A percentile compares a stretch with the other conserved stretches of the same genome.
These are phyloP conservation scores for Stachybotrys echinatus DNA, from an alignment of 2,329 filamentous ascomycete species.

Conservation along the genomic window DNA sequence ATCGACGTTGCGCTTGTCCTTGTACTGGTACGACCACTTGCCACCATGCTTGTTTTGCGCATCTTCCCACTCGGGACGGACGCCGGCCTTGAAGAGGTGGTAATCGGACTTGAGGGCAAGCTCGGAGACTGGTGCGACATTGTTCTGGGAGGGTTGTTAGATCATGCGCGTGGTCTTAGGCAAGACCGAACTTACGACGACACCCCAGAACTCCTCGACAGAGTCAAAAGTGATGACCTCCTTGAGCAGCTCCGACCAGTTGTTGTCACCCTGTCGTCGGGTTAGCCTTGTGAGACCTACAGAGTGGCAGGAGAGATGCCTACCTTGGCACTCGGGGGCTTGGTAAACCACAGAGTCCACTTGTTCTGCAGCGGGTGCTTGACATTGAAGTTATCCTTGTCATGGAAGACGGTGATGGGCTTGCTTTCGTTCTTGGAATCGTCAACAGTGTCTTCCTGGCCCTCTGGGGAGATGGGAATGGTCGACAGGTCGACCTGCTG, in stretches of 20 bases:
- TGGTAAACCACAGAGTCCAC: slow-evolving; percentile 99
- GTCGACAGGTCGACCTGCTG: slow-evolving; percentile 63
- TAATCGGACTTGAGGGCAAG: slow-evolving; percentile 98
- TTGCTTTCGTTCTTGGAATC: slow-evolving; percentile 50
- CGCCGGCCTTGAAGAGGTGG: slow-evolving; percentile 96
- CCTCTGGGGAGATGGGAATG: slow-evolving; percentile 61
- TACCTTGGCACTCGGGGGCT: slow-evolving; percentile 94
- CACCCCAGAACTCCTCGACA: slow-evolving; percentile 98
- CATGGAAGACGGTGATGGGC: slow-evolving; percentile 91
- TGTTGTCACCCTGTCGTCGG: slow-evolving; percentile 78
- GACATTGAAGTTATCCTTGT: slow-evolving; percentile 98
- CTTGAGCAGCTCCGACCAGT: slow-evolving; percentile 97
- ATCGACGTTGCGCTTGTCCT: slow-evolving; percentile 85
- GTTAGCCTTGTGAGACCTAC: slow-evolving; percentile 16
- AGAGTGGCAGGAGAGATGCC: slow-evolving; percentile 13
- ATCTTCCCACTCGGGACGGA: slow-evolving; percentile 98
- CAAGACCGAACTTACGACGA: slow-evolving; percentile 68
- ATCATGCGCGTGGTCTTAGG: slow-evolving; percentile 1
- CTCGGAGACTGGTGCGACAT: slow-evolving; percentile 93
- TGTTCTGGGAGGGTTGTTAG: slow-evolving; percentile 62
- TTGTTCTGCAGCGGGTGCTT: slow-evolving; percentile 97
- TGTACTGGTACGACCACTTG: slow-evolving; percentile 98
- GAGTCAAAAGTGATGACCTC: slow-evolving; percentile 98
- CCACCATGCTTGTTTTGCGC: slow-evolving; percentile 97
- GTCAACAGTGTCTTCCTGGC: slow-evolving; percentile 46